These are phyloP conservation scores for Suhomyces sp. DNA, from an alignment of 805 yeast species.

Conservation along the genomic window DNA sequence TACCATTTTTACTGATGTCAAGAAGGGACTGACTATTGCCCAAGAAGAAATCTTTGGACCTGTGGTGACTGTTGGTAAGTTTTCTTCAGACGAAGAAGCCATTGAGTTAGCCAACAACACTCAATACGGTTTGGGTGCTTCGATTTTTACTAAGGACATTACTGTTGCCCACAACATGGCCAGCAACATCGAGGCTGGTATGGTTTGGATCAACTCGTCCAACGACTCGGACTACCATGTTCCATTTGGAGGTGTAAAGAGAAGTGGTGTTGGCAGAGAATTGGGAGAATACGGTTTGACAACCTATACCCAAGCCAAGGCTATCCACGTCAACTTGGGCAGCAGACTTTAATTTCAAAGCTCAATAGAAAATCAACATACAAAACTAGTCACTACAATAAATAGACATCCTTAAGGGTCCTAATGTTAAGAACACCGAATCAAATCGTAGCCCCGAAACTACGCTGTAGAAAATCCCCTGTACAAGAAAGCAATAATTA, in stretches of 20 bases:
- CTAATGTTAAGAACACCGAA: not conserved
- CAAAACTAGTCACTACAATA: not conserved
- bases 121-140: conserved; percentile 78
- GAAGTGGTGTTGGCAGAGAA: conserved; percentile 42
- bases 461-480: not conserved
- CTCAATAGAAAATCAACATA: not conserved
- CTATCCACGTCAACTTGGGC: conserved; percentile 55
- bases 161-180: conserved; percentile 65
- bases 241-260: conserved; percentile 39
- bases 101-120: conserved; percentile 67
- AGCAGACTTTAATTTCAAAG: conserved; percentile 24
- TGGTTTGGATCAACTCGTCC: conserved; percentile 47
- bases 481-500: not conserved
- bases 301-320: conserved; percentile 35
- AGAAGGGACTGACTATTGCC: conserved; percentile 60
- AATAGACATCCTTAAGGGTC: not conserved
- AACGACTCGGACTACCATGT: conserved; percentile 42
- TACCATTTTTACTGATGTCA: conserved; percentile 71
- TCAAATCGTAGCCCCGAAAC: too few species aligned
- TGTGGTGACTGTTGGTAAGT: conserved; percentile 67
- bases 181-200: conserved; percentile 43
- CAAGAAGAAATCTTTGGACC: conserved; percentile 89
- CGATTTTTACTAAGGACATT: conserved; percentile 70
- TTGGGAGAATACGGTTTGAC: conserved; percentile 37
- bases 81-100: conserved; percentile 66